Evolutionary conservation across 2,329 filamentous ascomycete species (phyloP).

Genomic region (Metarhizium brunneum): DNA sequence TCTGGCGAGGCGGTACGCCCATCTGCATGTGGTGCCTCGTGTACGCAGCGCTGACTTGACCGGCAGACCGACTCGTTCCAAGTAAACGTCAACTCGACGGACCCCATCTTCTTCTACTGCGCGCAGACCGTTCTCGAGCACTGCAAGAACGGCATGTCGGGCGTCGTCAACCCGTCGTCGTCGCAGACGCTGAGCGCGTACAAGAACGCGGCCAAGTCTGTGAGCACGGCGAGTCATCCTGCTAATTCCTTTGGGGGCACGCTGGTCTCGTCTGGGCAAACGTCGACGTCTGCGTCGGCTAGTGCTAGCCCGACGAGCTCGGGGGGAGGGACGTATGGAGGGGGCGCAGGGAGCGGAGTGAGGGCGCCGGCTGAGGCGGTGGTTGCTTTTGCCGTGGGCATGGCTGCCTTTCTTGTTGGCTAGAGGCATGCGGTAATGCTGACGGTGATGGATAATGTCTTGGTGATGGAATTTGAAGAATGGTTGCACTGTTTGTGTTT

Average conservation of each 20-base stretch:
- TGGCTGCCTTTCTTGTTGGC: slow-evolving; percentile 4
- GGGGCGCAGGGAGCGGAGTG: not conserved
- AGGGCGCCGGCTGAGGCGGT: slow-evolving; percentile 2
- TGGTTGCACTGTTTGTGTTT: too few species aligned
- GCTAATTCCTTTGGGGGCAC: not conserved
- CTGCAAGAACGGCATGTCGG: slow-evolving; percentile 15
- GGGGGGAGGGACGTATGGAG: not conserved
- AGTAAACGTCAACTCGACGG: slow-evolving; percentile 13
- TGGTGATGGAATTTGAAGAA: too few species aligned
- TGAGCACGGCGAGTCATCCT: not conserved
- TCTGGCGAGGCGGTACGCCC: not conserved
- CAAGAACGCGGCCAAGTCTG: slow-evolving; percentile 1
- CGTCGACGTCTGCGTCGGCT: not conserved
- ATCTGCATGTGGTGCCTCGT: too few species aligned
- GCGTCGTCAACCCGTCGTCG: slow-evolving; percentile 12
- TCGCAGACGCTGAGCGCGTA: slow-evolving; percentile 9
- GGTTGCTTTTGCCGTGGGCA: slow-evolving; percentile 2
- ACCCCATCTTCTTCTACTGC: slow-evolving; percentile 17
- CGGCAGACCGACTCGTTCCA: slow-evolving; percentile 11
- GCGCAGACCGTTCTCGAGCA: slow-evolving; percentile 7
- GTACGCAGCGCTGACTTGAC: not conserved
- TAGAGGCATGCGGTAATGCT: too few species aligned
- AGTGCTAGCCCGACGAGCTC: not conserved
- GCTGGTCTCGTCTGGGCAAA: not conserved
- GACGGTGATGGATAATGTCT: too few species aligned